Conservation (phyloP, 106 monocot species). For the Apostasia ramifera region DNA sequence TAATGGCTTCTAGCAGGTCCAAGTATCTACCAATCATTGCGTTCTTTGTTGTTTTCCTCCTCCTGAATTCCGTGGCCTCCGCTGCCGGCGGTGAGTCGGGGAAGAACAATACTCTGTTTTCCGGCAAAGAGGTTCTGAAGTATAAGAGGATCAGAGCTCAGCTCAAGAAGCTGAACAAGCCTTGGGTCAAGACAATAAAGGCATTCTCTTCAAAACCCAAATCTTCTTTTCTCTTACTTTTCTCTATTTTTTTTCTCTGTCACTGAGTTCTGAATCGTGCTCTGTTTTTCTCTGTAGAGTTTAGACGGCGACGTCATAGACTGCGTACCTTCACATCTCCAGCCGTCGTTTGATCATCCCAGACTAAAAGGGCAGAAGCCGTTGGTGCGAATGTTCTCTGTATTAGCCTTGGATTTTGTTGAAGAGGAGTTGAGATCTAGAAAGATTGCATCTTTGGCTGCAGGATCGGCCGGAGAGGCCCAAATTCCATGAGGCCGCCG, state of each 20-base stretch:
- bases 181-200: constrained; percentile 71
- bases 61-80: constrained; percentile 1
- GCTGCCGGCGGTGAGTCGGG: too few relatives aligned
- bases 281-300: constrained; percentile 41
- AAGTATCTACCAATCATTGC: constrained; percentile 3
- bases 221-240: not conserved
- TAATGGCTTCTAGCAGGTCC: constrained; percentile 10
- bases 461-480: constrained; percentile 81
- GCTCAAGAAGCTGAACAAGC: constrained; percentile 56
- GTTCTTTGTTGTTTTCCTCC: constrained; percentile 5
- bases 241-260: not conserved
- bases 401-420: too few relatives aligned
- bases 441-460: not conserved
- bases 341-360: constrained; percentile 88
- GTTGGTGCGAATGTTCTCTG: constrained; percentile 29
- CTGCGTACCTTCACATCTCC: constrained; percentile 67
- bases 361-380: constrained; percentile 56
- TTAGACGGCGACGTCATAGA: constrained; percentile 86
- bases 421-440: constrained; percentile 12
- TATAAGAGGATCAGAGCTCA: constrained; percentile 43
- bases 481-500: constrained; percentile 21
- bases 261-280: not conserved
- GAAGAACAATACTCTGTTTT: not conserved
- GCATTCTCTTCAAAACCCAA: constrained; percentile 9
- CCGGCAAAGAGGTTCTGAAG: constrained; percentile 18